Conservation (phyloP, 495 filamentous ascomycete genomes). For the Lasiosphaeria miniovina region DNA sequence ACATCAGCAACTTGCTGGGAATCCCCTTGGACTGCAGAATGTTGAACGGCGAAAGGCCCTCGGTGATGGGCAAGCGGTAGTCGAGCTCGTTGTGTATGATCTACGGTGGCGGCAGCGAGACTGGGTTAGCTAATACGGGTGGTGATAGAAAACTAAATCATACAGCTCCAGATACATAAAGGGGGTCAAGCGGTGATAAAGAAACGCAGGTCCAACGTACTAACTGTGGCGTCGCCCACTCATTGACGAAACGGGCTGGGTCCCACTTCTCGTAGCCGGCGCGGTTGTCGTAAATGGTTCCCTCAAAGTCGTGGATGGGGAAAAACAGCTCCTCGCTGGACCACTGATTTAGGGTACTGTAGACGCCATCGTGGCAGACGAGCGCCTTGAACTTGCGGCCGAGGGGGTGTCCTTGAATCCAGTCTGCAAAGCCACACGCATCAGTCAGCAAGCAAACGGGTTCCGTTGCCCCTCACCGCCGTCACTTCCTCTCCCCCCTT, state of each 20-base stretch:
- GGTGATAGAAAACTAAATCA: not conserved
- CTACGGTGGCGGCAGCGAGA: conserved; percentile 20
- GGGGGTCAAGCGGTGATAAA: not conserved
- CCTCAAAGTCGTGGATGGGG: conserved; percentile 76
- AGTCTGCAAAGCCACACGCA: conserved; percentile 42
- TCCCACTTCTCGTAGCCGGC: conserved; percentile 80
- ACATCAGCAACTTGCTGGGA: conserved; percentile 72
- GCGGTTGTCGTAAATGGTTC: conserved; percentile 69
- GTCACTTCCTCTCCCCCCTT: too few relatives aligned
- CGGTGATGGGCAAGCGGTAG: conserved; percentile 78
- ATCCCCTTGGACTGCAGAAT: conserved; percentile 72
- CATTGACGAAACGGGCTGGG: conserved; percentile 59
- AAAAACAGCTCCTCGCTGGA: conserved; percentile 87
- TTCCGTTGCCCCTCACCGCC: too few relatives aligned
- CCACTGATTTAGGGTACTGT: conserved; percentile 72
- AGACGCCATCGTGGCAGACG: conserved; percentile 88
- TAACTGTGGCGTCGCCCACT: conserved; percentile 83
- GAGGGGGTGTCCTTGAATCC: conserved; percentile 67
- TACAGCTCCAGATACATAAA: not conserved
- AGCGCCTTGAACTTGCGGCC: conserved; percentile 84
- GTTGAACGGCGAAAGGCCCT: conserved; percentile 86
- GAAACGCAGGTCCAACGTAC: conserved; percentile 15
- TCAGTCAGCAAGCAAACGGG: not conserved
- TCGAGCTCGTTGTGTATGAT: conserved; percentile 92
- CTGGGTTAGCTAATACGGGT: not conserved